phyloP scores from a whole-genome alignment of 2,329 filamentous ascomycete genomes.

The Trichophaea hybrida region DNA sequence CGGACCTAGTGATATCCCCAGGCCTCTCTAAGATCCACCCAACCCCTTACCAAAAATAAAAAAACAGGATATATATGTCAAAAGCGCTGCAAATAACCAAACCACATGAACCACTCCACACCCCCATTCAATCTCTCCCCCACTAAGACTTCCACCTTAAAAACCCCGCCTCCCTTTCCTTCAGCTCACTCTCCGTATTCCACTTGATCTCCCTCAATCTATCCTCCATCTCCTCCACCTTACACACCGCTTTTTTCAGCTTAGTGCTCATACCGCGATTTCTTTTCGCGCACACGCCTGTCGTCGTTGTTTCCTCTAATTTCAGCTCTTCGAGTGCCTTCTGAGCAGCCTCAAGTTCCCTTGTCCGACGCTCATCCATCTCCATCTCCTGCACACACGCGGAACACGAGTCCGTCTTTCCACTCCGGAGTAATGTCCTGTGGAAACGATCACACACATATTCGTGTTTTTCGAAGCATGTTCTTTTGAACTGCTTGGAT shows the following conservation, averaged over 20 bases:
- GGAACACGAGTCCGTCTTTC: background rate
- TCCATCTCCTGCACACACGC: constrained; percentile 10
- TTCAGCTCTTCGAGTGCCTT: background rate
- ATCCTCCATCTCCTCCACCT: background rate
- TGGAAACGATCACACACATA: background rate
- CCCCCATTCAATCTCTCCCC: background rate
- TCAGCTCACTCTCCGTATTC: background rate
- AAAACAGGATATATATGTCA: no score
- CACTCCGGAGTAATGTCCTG: background rate
- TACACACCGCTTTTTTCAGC: background rate
- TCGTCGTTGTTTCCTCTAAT: background rate
- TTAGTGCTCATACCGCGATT: background rate
- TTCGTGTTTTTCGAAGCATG: background rate
- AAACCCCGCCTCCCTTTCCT: background rate
- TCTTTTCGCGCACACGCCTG: background rate
- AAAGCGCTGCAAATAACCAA: background rate
- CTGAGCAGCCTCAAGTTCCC: background rate
- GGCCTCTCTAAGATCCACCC: no score
- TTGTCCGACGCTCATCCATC: constrained; percentile 9
- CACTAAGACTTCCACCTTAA: background rate
- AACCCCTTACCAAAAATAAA: background rate
- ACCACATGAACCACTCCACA: background rate
- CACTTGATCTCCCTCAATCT: background rate
- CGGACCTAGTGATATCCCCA: no score
- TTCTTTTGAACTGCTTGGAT: background rate